Evolutionary conservation across 768 basidiomycete species (phyloP), one percentile per base, ranked within the genome.

Genomic region (Atractiella rhizophila): DNA sequence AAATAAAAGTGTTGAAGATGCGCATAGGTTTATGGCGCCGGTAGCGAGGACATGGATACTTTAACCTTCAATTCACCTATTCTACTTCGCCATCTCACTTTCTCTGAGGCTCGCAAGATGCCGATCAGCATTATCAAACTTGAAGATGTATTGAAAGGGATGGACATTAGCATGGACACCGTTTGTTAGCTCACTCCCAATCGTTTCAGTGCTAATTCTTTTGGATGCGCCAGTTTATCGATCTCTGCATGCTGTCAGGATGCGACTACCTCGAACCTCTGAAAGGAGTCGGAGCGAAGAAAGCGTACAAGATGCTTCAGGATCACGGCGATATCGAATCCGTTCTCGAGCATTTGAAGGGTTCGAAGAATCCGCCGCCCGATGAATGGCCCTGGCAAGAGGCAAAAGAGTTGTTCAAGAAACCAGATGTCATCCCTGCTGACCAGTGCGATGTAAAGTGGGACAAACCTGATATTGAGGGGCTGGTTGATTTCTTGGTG

Each of bases 181-280:
- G 23, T 31, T 30, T 18, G 10, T 28, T 15, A n/a, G 19, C 19
- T 13, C 20, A 24, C 36, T 10, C 19, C 36, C 23, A 26, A 7
- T 9, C 11, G 7, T 37, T 15, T 10, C 36, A 10, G 12, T 19
- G 15, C 18, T 37, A 21, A 19, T 20, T 35, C 20, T 11, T 29
- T 13, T 19, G 26, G 38, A 39, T 40, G 15, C 10, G 20, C 26
- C 5, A 94, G 81, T 98, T 98, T 55, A 77, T 83, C 51, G 91
- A 98, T 51, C 66, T 98, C 4, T 98, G 88, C 55, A 77, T 98
- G 48, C 68, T 98, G 8, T 72, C 96, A 28, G 91, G 91, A 4
- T 98, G 91, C 45, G 91, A 98, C 56, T 98, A 98, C 60, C 73
- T 98, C 43, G 91, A 98, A 57, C 91, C 91, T n/a, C 83, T 91